Evolutionary conservation across 129 eudicot species (phyloP).

Genomic region (Escallonia herrerae): DNA sequence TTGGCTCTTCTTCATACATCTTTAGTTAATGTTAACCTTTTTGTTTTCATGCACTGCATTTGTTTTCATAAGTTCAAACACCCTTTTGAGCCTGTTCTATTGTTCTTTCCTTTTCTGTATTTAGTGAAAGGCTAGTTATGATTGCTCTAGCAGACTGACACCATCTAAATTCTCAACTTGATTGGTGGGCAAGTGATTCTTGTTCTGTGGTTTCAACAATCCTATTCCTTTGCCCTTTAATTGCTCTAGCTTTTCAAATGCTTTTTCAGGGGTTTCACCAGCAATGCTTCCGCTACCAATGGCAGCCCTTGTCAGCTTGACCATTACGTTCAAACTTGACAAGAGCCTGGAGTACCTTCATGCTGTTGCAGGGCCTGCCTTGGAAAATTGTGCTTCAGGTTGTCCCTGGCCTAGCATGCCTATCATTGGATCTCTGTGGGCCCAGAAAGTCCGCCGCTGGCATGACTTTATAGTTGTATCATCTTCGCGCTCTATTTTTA

Average conservation of each 20-base stretch:
- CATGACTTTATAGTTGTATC: slow-evolving; percentile 10
- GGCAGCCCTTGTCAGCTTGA: slow-evolving; percentile 13
- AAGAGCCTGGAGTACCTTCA: slow-evolving; percentile 10
- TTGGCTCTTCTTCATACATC: no score
- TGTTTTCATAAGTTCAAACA: no score
- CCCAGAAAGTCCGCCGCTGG: slow-evolving; percentile 14
- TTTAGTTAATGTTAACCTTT: no score
- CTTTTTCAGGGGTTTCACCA: slow-evolving; percentile 10
- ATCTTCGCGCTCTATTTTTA: slow-evolving; percentile 12
- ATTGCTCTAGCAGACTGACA: no score
- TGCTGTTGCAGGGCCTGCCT: slow-evolving; percentile 11
- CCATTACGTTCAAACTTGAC: slow-evolving; percentile 12
- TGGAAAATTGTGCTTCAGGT: slow-evolving; percentile 12
- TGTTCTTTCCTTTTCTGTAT: no score
- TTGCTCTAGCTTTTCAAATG: neutral
- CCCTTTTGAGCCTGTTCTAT: no score
- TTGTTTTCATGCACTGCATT: no score
- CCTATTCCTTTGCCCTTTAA: no score
- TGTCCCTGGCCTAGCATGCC: slow-evolving; percentile 16
- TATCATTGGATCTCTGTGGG: slow-evolving; percentile 9
- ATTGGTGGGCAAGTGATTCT: no score
- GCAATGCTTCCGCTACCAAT: slow-evolving; percentile 15
- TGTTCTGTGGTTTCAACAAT: no score
- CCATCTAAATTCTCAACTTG: no score
- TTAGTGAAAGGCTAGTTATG: no score